A percentile compares a stretch with the other conserved stretches of the same genome.
Conservation (phyloP, 257 asterid genomes). For the Solanum corneliomulleri region DNA sequence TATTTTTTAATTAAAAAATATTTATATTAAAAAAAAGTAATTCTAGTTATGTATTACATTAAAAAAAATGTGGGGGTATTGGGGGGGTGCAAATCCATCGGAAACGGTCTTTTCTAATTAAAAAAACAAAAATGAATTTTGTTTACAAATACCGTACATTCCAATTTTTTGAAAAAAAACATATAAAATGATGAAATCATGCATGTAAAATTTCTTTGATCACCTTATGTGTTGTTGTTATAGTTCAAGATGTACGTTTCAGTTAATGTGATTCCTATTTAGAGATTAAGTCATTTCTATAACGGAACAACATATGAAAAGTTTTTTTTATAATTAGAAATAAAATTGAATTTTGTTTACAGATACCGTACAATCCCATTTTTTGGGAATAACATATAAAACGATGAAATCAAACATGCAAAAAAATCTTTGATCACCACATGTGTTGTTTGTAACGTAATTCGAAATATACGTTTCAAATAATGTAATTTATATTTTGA, state of each 20-base stretch:
- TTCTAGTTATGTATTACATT: not conserved
- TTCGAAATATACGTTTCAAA: not conserved
- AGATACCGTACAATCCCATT: not conserved
- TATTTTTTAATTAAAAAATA: not conserved
- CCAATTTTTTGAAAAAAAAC: not conserved
- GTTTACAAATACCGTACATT: not conserved
- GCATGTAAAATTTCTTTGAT: not conserved
- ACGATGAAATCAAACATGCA: not conserved
- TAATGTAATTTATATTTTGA: not conserved
- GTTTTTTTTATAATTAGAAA: not conserved
- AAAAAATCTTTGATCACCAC: fast-evolving
- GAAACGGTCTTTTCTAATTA: not conserved
- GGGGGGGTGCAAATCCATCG: too few species aligned
- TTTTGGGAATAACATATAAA: not conserved
- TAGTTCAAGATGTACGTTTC: not conserved
- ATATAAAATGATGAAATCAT: not conserved
- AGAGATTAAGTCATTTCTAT: too few species aligned
- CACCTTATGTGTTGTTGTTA: not conserved
- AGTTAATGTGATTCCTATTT: not conserved
- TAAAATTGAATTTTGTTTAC: not conserved
- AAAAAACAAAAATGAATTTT: not conserved
- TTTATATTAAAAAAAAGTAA: too few species aligned
- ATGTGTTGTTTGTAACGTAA: not conserved
- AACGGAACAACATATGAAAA: not conserved
- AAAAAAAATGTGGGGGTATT: too few species aligned